phyloP scores from a whole-genome alignment of 208 protist species.

The Strigomonas culicis region DNA sequence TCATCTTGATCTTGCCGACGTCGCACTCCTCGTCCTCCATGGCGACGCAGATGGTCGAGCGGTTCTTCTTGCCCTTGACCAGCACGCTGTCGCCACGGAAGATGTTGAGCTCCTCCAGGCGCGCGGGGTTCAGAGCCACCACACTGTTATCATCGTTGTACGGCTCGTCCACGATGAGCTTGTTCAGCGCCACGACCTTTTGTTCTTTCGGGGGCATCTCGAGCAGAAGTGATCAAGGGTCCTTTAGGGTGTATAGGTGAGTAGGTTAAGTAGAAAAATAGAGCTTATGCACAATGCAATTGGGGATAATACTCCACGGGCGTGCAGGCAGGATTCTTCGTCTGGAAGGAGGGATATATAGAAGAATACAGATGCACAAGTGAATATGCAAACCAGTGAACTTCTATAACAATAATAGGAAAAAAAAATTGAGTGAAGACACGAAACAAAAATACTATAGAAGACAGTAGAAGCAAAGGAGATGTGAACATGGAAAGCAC shows the following conservation, averaged over 20 bases:
- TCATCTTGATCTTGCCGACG: constrained; percentile 98
- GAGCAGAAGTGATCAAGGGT: neutral
- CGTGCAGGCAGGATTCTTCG: neutral
- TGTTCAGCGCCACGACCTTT: constrained; percentile 82
- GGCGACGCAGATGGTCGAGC: constrained; percentile 97
- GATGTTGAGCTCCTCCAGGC: constrained; percentile 97
- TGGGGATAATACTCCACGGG: too few relatives aligned
- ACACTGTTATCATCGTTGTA: constrained; percentile 98
- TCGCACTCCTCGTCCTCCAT: constrained; percentile 92
- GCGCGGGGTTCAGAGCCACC: constrained; percentile 92
- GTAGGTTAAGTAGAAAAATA: neutral
- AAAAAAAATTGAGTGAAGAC: neutral
- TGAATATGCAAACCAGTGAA: neutral
- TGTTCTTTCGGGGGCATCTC: constrained; percentile 11
- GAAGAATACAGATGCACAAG: neutral
- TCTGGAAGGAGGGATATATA: neutral
- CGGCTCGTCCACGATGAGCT: constrained; percentile 97
- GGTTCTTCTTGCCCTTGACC: constrained; percentile 98
- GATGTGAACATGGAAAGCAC: too few relatives aligned
- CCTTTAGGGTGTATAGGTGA: too few relatives aligned
- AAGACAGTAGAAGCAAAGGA: too few relatives aligned
- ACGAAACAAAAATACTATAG: too few relatives aligned
- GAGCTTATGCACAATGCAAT: neutral
- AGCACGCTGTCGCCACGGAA: constrained; percentile 98
- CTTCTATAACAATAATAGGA: constrained; percentile 9